Evolutionary conservation across 2,329 filamentous ascomycete species (phyloP).

Genomic region (Alternaria incomplexa): DNA sequence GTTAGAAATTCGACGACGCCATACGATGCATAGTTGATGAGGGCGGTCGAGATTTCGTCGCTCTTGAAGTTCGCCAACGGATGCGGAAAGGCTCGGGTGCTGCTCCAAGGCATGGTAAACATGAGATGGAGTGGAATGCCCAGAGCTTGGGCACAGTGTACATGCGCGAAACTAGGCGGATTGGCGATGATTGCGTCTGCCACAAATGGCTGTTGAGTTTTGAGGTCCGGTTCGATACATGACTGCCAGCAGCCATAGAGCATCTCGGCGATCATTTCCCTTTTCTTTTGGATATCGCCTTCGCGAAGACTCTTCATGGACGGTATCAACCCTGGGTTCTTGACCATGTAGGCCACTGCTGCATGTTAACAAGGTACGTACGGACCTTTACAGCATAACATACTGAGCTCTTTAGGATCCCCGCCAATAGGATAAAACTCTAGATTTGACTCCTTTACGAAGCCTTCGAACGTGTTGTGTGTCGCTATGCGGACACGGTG

Average conservation of each 20-base stretch:
- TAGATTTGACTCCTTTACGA: constrained; percentile 22
- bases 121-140: constrained; percentile 78
- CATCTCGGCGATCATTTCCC: constrained; percentile 31
- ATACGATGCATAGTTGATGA: constrained; percentile 55
- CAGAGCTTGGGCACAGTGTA: constrained; percentile 74
- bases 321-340: constrained; percentile 52
- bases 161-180: constrained; percentile 76
- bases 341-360: constrained; percentile 57
- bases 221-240: constrained; percentile 45
- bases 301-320: constrained; percentile 24
- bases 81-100: constrained; percentile 55
- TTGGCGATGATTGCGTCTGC: constrained; percentile 81
- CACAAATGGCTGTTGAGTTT: constrained; percentile 67
- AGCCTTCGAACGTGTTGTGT: constrained; percentile 22
- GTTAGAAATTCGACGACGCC: constrained; percentile 56
- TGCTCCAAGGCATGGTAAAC: constrained; percentile 64
- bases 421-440: constrained; percentile 49
- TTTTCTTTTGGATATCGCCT: constrained; percentile 44
- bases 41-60: constrained; percentile 35
- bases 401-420: constrained; percentile 46
- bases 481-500: constrained; percentile 39
- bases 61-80: constrained; percentile 57
- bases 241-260: constrained; percentile 36
- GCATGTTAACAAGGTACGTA: not conserved
- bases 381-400: not conserved